Base-by-base conservation (phyloP, 208 protist species). In the Leishmania amazonensis region DNA sequence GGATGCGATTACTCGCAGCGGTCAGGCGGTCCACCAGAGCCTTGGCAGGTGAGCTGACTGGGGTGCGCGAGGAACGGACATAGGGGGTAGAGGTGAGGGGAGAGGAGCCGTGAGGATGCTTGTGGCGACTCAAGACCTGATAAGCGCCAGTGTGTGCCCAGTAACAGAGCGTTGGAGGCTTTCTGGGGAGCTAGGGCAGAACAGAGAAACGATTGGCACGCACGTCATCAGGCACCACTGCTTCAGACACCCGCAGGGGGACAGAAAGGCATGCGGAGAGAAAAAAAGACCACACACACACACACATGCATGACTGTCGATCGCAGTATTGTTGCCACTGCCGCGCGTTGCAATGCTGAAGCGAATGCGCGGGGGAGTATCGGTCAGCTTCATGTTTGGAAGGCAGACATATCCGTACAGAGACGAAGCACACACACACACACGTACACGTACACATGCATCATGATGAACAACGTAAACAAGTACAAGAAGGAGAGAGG, bases 401-500 rank as follows among this genome's bases (percentile, higher is more conserved):
- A 15, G 67, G 24, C 17, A 31, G 17, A 3, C 67, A 49, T 72
- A 40, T 35, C 31, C 24, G 40, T 72, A 42, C 67, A 72, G 40
- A 72, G 67, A 11, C 62, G 62, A n/a, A 72, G 19, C 24, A 49
- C 38, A 40, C 38, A 31, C 24, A 31, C 21, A 53, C 45, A 49
- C 45, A 53, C 68, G 31, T 35, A 45, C 71, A 75, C 71, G 54
- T 5, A 15, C 68, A 74, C 70, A 53, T 15, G 35, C 47, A 57
- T 57, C 47, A 19, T 31, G 1, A 45, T 47, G n/a, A 6, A 76
- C 51, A 45, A 62, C 35, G 47, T 62, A 57, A 28, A 40, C 24
- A 73, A 54, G 75, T 75, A 72, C 42, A 78, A 60, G 75, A 4
- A 78, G 49, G 75, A 4, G 40, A 42, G 9, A 28, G 21, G 49